These are phyloP conservation scores for Plectranthus barbatus DNA, from an alignment of 257 asterid genomes.

Conservation along the genomic window DNA sequence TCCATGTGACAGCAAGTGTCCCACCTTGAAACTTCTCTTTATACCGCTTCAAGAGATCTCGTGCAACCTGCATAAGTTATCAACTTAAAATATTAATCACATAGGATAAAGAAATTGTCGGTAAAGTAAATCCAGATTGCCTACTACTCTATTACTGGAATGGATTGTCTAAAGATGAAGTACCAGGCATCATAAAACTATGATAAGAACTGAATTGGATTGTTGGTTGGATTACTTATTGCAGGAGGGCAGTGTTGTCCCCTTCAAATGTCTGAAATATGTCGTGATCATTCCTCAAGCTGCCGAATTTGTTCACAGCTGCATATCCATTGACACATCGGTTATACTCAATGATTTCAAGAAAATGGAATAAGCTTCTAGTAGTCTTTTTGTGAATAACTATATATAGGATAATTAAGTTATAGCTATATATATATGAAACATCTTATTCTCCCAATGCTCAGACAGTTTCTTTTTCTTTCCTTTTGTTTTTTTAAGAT, in stretches of 20 bases:
- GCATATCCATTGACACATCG: slow-evolving; percentile 99
- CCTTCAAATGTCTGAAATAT: slow-evolving; percentile 99
- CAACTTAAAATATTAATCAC: background rate
- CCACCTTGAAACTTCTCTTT: slow-evolving; percentile 82
- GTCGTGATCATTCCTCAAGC: slow-evolving; percentile 95
- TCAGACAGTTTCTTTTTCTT: no score
- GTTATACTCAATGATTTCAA: slow-evolving; percentile 79
- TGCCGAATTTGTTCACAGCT: slow-evolving; percentile 88
- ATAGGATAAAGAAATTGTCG: background rate
- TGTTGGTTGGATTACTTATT: slow-evolving; percentile 53
- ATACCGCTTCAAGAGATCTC: slow-evolving; percentile 82
- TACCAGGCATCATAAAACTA: no score
- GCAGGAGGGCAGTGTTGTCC: slow-evolving; percentile 93
- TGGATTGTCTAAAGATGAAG: background rate
- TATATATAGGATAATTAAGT: no score
- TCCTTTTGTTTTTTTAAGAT: no score
- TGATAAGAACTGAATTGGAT: background rate
- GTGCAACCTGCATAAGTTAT: slow-evolving; percentile 59
- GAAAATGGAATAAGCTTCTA: no score
- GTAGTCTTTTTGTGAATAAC: no score
- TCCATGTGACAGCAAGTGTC: slow-evolving; percentile 81
- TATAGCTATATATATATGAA: no score
- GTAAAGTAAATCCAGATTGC: background rate
- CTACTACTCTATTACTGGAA: background rate
- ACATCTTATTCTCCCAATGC: no score